These are phyloP conservation scores for Hamiltosporidium magnivora DNA, from an alignment of 371 early-diverging fungal species.

Conservation along the genomic window DNA sequence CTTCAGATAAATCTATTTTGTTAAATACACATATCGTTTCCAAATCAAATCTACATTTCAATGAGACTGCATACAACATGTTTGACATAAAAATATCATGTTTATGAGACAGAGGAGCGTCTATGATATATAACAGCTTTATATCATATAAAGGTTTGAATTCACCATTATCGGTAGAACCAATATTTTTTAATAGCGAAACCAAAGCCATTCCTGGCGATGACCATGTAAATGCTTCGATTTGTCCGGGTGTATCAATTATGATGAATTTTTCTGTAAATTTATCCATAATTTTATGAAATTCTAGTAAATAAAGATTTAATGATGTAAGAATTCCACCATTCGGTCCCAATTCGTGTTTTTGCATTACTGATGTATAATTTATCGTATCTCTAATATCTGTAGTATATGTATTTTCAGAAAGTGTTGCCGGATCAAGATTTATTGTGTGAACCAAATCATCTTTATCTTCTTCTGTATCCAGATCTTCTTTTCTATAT, in stretches of 20 bases:
- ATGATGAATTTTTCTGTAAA: slow-evolving; percentile 71
- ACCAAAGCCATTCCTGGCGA: slow-evolving; percentile 91
- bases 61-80: slow-evolving; percentile 88
- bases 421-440: slow-evolving; percentile 86
- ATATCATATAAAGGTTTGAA: slow-evolving; percentile 63
- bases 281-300: slow-evolving; percentile 68
- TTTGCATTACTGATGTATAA: slow-evolving; percentile 93
- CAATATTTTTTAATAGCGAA: slow-evolving; percentile 66
- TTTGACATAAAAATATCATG: slow-evolving; percentile 96
- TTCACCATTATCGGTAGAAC: slow-evolving; percentile 26
- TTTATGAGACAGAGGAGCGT: slow-evolving; percentile 74
- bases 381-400: slow-evolving; percentile 94
- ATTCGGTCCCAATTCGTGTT: slow-evolving; percentile 93
- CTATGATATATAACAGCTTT: slow-evolving; percentile 81
- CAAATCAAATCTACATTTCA: slow-evolving; percentile 33
- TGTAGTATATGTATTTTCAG: slow-evolving; percentile 83
- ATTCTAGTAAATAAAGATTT: slow-evolving; percentile 86
- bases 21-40: slow-evolving; percentile 44
- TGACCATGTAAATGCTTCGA: slow-evolving; percentile 98
- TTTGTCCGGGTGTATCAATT: slow-evolving; percentile 98
- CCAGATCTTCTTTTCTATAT: not conserved
- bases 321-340: slow-evolving; percentile 88
- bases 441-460: slow-evolving; percentile 60
- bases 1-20: slow-evolving; percentile 45
- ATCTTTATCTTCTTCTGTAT: not conserved